Conservation (phyloP, 441 rosid species). For the Sinapis alba region DNA sequence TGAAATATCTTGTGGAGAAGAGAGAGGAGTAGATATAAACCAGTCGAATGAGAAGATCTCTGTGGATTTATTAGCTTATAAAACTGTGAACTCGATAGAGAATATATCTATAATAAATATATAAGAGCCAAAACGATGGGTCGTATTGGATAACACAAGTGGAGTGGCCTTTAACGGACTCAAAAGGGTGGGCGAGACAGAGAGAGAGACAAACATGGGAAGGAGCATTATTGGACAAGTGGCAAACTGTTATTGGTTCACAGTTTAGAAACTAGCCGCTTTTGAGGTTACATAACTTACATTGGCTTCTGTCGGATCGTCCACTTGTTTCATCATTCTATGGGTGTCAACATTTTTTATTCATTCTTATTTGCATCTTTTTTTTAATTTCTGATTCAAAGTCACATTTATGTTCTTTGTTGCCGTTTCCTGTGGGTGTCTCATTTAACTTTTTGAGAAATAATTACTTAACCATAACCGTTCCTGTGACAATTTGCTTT, state of each 20-base stretch:
- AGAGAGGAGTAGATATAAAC: constrained; percentile 12
- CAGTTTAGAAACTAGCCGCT: constrained; percentile 4
- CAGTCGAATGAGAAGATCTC: constrained; percentile 20
- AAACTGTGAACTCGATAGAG: constrained; percentile 36
- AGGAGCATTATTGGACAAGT: constrained; percentile 7
- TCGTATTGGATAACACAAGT: constrained; percentile 28
- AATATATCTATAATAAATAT: background rate
- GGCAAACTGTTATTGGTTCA: background rate
- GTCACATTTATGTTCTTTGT: background rate
- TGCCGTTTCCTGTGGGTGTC: background rate
- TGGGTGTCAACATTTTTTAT: constrained; percentile 2
- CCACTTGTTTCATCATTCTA: constrained; percentile 33
- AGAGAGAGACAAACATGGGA: background rate
- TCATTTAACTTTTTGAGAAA: constrained; percentile 4
- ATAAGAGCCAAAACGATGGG: constrained; percentile 40
- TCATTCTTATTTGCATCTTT: background rate
- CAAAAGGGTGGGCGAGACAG: constrained; percentile 12
- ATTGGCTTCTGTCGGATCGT: constrained; percentile 22
- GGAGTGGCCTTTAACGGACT: constrained; percentile 35
- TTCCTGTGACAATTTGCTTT: background rate
- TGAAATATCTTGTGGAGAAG: constrained; percentile 14
- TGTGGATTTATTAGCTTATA: constrained; percentile 15
- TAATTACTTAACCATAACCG: background rate
- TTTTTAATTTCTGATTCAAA: background rate
- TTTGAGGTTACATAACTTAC: constrained; percentile 34